A percentile compares a stretch with the other conserved stretches of the same genome.
These are phyloP conservation scores for Penicillium verhagenii DNA, from an alignment of 495 filamentous ascomycete genomes.

Conservation along the genomic window DNA sequence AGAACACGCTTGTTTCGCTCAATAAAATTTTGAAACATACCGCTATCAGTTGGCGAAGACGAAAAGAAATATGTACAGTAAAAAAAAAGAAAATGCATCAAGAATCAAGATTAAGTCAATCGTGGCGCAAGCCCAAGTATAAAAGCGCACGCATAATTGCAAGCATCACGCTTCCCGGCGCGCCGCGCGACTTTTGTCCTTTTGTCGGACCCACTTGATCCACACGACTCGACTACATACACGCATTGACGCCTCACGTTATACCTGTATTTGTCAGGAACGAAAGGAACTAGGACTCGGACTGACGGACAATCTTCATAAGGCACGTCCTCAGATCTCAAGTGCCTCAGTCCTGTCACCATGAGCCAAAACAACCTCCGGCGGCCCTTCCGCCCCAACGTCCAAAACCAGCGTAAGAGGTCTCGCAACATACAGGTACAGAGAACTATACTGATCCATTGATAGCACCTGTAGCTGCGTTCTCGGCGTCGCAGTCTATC, in stretches of 20 bases:
- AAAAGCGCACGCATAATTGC: not conserved
- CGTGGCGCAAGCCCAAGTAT: not conserved
- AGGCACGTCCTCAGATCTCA: not conserved
- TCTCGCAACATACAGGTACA: not conserved
- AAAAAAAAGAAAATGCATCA: too few relatives aligned
- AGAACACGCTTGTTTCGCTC: too few relatives aligned
- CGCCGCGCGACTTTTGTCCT: not conserved
- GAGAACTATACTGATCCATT: not conserved
- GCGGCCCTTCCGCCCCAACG: slow-evolving; percentile 33
- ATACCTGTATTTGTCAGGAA: too few relatives aligned
- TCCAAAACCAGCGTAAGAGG: slow-evolving; percentile 30
- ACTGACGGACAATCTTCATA: not conserved
- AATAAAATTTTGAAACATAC: too few relatives aligned
- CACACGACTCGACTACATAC: slow-evolving; percentile 4
- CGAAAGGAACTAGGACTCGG: not conserved
- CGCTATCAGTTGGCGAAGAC: not conserved
- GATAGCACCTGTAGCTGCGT: slow-evolving; percentile 67
- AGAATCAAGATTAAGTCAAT: not conserved
- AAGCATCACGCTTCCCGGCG: not conserved
- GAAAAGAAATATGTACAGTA: not conserved
- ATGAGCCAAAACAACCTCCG: slow-evolving; percentile 32
- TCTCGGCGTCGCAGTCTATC: slow-evolving; percentile 83
- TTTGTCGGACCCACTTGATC: slow-evolving; percentile 2
- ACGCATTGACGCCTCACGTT: too few relatives aligned
- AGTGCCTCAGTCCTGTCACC: not conserved